Percentiles rank a stretch among this genome's conserved stretches.
These are phyloP conservation scores for Alternaria metachromatica DNA, from an alignment of 2,329 filamentous ascomycete genomes.

Conservation along the genomic window DNA sequence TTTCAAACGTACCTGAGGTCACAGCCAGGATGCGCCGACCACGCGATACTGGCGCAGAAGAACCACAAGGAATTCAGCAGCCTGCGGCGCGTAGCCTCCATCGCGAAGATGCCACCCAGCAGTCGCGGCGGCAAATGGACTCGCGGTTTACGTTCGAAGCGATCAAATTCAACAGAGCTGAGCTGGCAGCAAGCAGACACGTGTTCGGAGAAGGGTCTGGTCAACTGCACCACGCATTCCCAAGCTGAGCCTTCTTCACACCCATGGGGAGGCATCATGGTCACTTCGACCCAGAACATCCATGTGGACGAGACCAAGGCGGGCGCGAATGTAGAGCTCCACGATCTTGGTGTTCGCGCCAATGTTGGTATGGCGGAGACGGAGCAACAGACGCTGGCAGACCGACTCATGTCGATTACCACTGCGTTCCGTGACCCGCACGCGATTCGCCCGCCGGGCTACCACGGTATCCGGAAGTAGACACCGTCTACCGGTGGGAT, in stretches of 20 bases:
- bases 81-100: conserved; percentile 33
- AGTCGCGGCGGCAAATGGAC: conserved; percentile 23
- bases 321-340: conserved; percentile 35
- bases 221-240: conserved; percentile 15
- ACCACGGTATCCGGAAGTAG: conserved; percentile 17
- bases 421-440: conserved; percentile 38
- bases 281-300: conserved; percentile 46
- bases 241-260: conserved; percentile 16
- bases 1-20: conserved; percentile 54
- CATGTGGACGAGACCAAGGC: conserved; percentile 36
- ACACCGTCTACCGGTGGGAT: no score
- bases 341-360: conserved; percentile 41
- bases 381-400: conserved; percentile 52
- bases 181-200: conserved; percentile 32
- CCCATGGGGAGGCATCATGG: conserved; percentile 49
- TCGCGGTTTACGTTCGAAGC: conserved; percentile 15
- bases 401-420: conserved; percentile 43
- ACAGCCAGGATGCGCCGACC: conserved; percentile 54
- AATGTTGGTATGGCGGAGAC: conserved; percentile 43
- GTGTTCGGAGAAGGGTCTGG: conserved; percentile 41
- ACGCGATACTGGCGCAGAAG: conserved; percentile 52
- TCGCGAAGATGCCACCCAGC: conserved; percentile 6
- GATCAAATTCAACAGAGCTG: conserved; percentile 13
- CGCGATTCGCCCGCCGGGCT: conserved; percentile 16
- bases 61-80: conserved; percentile 57